Base-by-base conservation (phyloP, 495 filamentous ascomycete genomes). In the Penicillium atrosanguineum region DNA sequence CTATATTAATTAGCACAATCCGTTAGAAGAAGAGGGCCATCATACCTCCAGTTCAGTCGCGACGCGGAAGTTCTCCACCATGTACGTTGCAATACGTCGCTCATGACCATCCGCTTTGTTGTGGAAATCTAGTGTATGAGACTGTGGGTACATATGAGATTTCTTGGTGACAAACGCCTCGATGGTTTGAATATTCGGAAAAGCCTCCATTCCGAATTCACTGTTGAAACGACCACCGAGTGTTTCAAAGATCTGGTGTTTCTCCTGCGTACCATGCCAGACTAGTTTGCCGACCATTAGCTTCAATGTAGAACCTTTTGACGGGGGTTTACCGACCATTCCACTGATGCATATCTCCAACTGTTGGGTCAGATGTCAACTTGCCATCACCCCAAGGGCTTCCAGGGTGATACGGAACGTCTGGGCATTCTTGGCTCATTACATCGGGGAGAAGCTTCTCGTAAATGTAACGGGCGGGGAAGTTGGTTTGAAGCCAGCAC, bases 321-420 rank as follows among this genome's bases (percentile, higher is more conserved):
- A n/a, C n/a, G n/a, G n/a, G n/a, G n/a, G n/a, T n/a, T n/a, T n/a
- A n/a, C n/a, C n/a, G n/a, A n/a, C n/a, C 76, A 66, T 96, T 96
- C 93, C 93, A 97, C 70, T 96, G 93, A 69, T 97, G 93, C 65
- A 96, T 87, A 65, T 97, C 93, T 44, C 93, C 93, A 21, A 95
- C 84, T 0, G 87, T 94, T 2, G 87, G 78, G 69, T 96, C 91
- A 12, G 77, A 83, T 0, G 88, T 89, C 45, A 80, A 76, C 60
- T 85, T 83, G 6, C 88, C 90, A 59, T 86, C 84, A 20, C 90
- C 90, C 86, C 86, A 96, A 5, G 93, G 92, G 26, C 85, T 90
- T 18, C 92, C 91, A 6, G 84, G 87, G 62, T 95, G 91, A 66
- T 97, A 97, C n/a, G n/a, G 53, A 79, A 82, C 0, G 83, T 83